Base-by-base conservation (phyloP, 2,329 filamentous ascomycete species). In the Cercospora sojina region DNA sequence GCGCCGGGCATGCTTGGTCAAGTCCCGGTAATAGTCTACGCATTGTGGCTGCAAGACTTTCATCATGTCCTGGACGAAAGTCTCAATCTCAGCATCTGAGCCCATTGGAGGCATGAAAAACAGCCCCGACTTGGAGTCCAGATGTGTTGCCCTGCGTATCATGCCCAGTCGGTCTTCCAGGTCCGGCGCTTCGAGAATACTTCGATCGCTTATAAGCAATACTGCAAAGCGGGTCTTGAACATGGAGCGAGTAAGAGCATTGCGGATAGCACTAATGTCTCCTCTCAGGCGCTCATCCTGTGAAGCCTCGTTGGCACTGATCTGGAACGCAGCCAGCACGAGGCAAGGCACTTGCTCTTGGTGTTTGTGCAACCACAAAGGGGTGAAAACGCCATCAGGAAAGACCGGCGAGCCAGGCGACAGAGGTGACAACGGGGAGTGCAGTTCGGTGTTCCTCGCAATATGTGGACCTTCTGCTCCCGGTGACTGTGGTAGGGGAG, bases 371-470 rank as follows among this genome's bases (percentile, higher is more conserved):
- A 96, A 83, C 94, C 94, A 99, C 67, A 87, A 80, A 20, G 89
- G 85, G 67, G 93, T 88, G 77, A 97, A 88, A 66, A 97, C 82
- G 4, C 94, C 95, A 79, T 98, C 95, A 7, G 94, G 93, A 76
- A 95, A 98, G 2, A 96, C 85, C 2, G 88, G 83, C 7, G 94
- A 97, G 7, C 85, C 86, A 3, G 93, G 93, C 43, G 91, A 95
- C 31, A 98, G 84, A 0, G 94, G 95, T 2, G 95, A 98, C 71
- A 97, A 88, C 1, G 93, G 92, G 12, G 95, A 98, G 78, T 98
- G 94, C 4, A 97, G 81, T n/a, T 88, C 82, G 66, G 79, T 80
- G 61, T 68, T 76, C 29, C 73, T 72, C 18, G 70, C 67, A 10
- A 73, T 67, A 80, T 69, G 59, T 9, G 68, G 58, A 8, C 69